Base-by-base conservation (phyloP, 345 rosid species). In the Euclidium syriacum region DNA sequence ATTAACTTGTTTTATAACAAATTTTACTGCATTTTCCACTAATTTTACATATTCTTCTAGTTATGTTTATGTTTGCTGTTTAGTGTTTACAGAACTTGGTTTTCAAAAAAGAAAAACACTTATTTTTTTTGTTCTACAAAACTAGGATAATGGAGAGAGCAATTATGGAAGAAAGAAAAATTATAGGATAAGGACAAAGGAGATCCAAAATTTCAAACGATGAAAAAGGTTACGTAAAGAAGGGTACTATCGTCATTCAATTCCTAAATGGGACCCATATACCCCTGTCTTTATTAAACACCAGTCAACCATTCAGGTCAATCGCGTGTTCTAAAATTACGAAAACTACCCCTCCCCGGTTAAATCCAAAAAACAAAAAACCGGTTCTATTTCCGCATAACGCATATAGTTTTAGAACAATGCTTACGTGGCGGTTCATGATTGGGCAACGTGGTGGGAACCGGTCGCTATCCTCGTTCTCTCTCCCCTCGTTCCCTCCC, bases 251-350 rank as follows among this genome's bases (percentile, higher is more conserved):
- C 3, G 84, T 81, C 69, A 78, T 72, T 49, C 0, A 0, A 0
- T 0, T 2, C 36, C 5, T 2, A 43, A 36, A 24, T 12, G 60
- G 71, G 71, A 12, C 71, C 75, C 71, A 64, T 7, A 0, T 7
- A 26, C 4, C 49, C 27, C 40, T 32, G 48, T 16, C 54, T 27
- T 39, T 33, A 23, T 47, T 36, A 14, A 46, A 70, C 65, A 30
- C 55, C 27, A 62, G 88, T 85, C 92, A 79, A 83, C 76, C 62
- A 71, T 58, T 64, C 75, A 71, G 66, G 83, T 78, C 89, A 85
- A 78, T 71, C 64, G 27, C 38, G 41, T 58, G 58, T 58, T 51
- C 38, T 3, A n/a, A 62, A 63, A 43, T 32, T 41, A 68, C 72
- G 17, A 38, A 67, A 68, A 54, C 29, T 48, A 11, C 59, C 62